Base-by-base conservation (phyloP, 1,284 basidiomycete genomes). In the Heterobasidion annosum region DNA sequence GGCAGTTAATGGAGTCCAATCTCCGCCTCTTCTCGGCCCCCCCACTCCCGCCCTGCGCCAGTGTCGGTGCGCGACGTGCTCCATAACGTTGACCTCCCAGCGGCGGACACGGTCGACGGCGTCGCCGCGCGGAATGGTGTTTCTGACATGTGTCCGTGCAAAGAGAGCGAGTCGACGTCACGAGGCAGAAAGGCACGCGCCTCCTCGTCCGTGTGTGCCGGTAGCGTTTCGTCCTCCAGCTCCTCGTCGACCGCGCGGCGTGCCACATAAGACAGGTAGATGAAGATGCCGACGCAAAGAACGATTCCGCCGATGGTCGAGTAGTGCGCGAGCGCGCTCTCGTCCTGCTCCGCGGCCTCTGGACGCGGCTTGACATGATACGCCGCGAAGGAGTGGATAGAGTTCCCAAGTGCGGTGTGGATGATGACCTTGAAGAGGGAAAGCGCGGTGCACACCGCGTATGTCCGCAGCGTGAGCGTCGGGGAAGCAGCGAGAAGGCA, bases 341-440 rank as follows among this genome's bases (percentile, higher is more conserved):
- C 70, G 34, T 70, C 70, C 50, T 76, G 73, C 34, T 67, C 59
- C 47, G 56, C 42, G n/a, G 55, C 13, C 34, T 34, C 33, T 37
- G 48, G 48, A 12, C 35, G 34, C 16, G 48, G 52, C 44, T 69
- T 64, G 54, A 69, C 66, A 63, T 86, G 81, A 68, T 81, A 83
- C 56, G 82, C 80, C 56, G 82, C 81, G 71, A 93, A 93, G 43
- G 85, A 91, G 64, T 88, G 85, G 64, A 93, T 91, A 19, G 85
- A 86, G 19, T 84, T 82, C 47, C 91, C 91, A 58, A 93, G 76
- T 58, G 79, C 86, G 25, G 89, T 91, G 72, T 93, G 91, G 53
- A 93, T 79, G 68, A 92, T 83, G 60, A 93, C 81, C 69, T 93
- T 93, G 76, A 89, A 83, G 53, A 93, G 77, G 40, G 87, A 89